Evolutionary conservation across 2,329 filamentous ascomycete species (phyloP).

Genomic region (Neonectria neomacrospora): DNA sequence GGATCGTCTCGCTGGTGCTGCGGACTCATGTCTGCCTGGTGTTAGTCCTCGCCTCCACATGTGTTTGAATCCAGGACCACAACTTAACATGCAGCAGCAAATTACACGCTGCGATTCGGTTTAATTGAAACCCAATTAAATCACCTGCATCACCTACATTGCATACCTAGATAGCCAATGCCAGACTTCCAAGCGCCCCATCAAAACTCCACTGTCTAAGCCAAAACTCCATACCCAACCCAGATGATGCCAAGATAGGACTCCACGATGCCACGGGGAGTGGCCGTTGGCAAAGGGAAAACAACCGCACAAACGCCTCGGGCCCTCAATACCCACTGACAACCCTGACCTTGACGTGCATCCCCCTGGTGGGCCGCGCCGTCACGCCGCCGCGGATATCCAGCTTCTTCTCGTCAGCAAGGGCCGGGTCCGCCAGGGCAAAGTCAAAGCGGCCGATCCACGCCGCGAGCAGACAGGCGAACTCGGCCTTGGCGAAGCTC

Average conservation of each 20-base stretch:
- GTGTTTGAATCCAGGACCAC: not conserved
- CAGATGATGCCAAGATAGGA: not conserved
- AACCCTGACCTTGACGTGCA: constrained; percentile 74
- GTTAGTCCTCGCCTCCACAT: not conserved
- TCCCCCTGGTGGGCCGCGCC: constrained; percentile 75
- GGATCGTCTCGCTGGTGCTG: constrained; percentile 1
- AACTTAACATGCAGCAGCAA: not conserved
- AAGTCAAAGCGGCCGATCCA: constrained; percentile 81
- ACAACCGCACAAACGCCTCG: not conserved
- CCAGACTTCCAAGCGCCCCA: not conserved
- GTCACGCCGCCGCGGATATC: constrained; percentile 78
- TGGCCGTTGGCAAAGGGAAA: not conserved
- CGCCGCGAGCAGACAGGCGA: constrained; percentile 82
- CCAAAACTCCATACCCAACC: not conserved
- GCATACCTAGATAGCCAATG: not conserved
- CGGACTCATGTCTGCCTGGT: not conserved
- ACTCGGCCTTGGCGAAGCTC: constrained; percentile 83
- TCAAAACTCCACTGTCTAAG: constrained; percentile 3
- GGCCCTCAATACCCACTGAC: constrained; percentile 68
- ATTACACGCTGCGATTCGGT: not conserved
- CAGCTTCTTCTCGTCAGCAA: constrained; percentile 74
- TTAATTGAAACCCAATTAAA: not conserved
- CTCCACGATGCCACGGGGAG: not conserved
- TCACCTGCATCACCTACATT: not conserved
- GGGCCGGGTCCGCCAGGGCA: constrained; percentile 64